Evolutionary conservation across 768 basidiomycete genomes (phyloP).

Genomic region (Pholiota conissans): DNA sequence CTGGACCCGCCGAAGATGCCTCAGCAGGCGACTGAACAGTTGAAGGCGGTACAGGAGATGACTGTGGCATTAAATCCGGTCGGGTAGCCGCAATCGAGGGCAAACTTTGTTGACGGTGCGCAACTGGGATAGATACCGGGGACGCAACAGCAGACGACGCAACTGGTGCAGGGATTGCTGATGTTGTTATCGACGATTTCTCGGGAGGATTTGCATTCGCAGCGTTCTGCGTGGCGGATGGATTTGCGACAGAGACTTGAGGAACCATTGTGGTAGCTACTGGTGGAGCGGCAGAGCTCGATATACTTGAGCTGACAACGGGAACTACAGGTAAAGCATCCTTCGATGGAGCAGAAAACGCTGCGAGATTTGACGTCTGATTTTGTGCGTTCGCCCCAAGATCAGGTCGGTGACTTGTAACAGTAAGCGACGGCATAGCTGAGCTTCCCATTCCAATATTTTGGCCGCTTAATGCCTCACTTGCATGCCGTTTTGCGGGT

Average conservation of each 20-base stretch:
- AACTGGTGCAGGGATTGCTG: no score
- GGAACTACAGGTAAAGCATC: neutral
- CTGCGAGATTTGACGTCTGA: no score
- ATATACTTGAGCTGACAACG: neutral
- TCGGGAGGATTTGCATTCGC: no score
- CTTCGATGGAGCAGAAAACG: no score
- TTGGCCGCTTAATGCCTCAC: neutral
- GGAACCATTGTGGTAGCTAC: neutral
- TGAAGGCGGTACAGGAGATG: neutral
- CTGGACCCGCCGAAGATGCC: neutral
- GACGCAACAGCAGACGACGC: neutral
- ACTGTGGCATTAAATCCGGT: neutral
- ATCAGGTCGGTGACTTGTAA: no score
- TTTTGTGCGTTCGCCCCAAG: no score
- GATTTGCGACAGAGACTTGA: neutral
- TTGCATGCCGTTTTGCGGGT: constrained; percentile 20
- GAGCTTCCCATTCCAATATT: neutral
- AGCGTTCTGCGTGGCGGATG: neutral
- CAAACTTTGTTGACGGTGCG: neutral
- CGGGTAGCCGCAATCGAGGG: neutral
- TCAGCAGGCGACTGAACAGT: neutral
- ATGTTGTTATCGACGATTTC: no score
- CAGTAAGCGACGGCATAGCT: no score
- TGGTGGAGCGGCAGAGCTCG: neutral
- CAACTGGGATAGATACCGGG: no score